Percentiles rank a stretch among this genome's conserved stretches.
Conservation (phyloP, 2,329 filamentous ascomycete species). For the Teratosphaeria destructans region DNA sequence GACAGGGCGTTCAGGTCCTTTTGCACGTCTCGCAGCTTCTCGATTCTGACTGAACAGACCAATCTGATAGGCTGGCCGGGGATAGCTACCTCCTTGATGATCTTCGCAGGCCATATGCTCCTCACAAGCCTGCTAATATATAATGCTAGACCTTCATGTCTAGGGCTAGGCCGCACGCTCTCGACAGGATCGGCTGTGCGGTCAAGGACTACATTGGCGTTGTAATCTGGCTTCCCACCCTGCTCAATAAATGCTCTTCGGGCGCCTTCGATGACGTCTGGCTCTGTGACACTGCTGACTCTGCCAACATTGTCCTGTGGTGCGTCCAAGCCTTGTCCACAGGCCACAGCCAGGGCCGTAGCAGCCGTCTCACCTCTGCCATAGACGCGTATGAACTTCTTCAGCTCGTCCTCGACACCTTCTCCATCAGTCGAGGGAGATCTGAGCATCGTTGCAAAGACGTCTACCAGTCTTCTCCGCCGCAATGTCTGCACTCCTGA, state of each 20-base stretch:
- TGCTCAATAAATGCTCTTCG: slow-evolving; percentile 84
- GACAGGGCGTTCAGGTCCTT: slow-evolving; percentile 68
- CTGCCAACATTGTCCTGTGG: slow-evolving; percentile 54
- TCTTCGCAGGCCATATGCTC: slow-evolving; percentile 72
- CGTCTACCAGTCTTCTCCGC: slow-evolving; percentile 75
- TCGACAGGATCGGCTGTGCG: slow-evolving; percentile 59
- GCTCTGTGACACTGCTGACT: slow-evolving; percentile 62
- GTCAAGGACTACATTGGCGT: slow-evolving; percentile 60
- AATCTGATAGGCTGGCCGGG: slow-evolving; percentile 55
- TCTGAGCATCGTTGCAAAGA: slow-evolving; percentile 75
- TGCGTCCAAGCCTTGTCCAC: slow-evolving; percentile 79
- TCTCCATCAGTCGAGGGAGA: slow-evolving; percentile 56
- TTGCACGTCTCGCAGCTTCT: slow-evolving; percentile 68
- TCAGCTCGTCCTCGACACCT: slow-evolving; percentile 69
- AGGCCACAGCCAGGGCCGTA: slow-evolving; percentile 85
- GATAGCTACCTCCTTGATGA: slow-evolving; percentile 49
- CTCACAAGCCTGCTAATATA: slow-evolving; percentile 84
- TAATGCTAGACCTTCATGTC: slow-evolving; percentile 77
- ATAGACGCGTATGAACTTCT: slow-evolving; percentile 74
- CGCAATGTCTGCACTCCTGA: slow-evolving; percentile 80
- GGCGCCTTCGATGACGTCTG: slow-evolving; percentile 74
- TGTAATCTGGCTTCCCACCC: slow-evolving; percentile 75
- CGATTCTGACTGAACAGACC: slow-evolving; percentile 52
- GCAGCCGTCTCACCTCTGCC: slow-evolving; percentile 82
- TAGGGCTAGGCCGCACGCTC: slow-evolving; percentile 73